Evolutionary conservation across 2,329 filamentous ascomycete species (phyloP), one percentile per base, ranked within the genome.

Genomic region (Apiospora phragmitis): DNA sequence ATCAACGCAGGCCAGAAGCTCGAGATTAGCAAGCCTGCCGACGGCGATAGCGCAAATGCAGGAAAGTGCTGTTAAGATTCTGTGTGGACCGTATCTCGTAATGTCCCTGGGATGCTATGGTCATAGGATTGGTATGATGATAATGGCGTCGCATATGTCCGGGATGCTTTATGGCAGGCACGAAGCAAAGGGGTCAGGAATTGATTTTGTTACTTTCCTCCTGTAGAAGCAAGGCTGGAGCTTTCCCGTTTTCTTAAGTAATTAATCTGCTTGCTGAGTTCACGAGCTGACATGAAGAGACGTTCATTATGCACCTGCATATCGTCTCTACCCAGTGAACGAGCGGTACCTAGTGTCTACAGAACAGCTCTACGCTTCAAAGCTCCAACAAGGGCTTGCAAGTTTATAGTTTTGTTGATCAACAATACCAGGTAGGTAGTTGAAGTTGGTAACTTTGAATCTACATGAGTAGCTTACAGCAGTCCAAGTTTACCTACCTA

Each of bases 11-110:
- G 94, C 78, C 92, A 90, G 77, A 94, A 93, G 81, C 93, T 98
- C 79, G 92, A 94, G 75, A 92, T 97, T 79, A 95, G 90, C 88
- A 94, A 95, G 85, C 90, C 94, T 68, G 90, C 93, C 76, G 93
- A 96, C 77, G 89, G 94, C 78, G 84, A 85, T 69, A 89, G 93
- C 77, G 87, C 89, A 78, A 95, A 97, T 88, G 88, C 90, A 75
- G 91, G 92, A 80, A 93, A 93, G 82, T 96, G 94, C 85, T 96
- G 93, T 84, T 95, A 89, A 62, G 86, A 81, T 72, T 51, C 68
- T 73, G 70, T 73, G 72, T 49, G 71, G 72, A 67, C 70, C 71
- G 72, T 73, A 71, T 69, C 71, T 73, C 73, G 76, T 77, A 74
- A 75, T 76, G 74, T 70, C 67, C 67, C 69, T 49, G 66, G 42